phyloP scores from a whole-genome alignment of 148 eudicot genomes.

The Camellia japonica region DNA sequence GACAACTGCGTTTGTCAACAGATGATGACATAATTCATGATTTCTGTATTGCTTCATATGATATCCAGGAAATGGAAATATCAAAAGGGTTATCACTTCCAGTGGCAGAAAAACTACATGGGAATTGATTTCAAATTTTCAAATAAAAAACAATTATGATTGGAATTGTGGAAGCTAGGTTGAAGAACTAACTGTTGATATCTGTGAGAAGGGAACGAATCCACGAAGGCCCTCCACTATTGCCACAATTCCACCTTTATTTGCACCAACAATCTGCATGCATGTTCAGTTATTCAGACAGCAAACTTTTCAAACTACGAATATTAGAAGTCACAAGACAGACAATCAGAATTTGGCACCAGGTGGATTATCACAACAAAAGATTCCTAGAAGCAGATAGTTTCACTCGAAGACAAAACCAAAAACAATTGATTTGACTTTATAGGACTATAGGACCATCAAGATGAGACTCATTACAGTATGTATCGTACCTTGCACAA shows the following conservation, averaged over 20 bases:
- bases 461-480: neutral
- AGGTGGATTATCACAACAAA: no score
- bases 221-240: conserved; percentile 91
- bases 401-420: neutral
- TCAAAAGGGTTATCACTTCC: neutral
- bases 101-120: neutral
- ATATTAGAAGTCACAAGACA: neutral
- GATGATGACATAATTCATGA: neutral
- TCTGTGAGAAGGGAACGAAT: conserved; percentile 97
- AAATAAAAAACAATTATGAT: neutral
- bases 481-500: conserved; percentile 1
- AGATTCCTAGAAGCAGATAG: conserved; percentile 8
- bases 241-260: conserved; percentile 94
- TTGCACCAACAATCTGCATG: conserved; percentile 79
- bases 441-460: neutral
- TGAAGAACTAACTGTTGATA: conserved; percentile 62
- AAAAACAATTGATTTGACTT: neutral
- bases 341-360: no score
- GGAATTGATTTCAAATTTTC: neutral
- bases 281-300: neutral
- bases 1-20: neutral
- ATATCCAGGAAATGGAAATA: neutral
- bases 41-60: neutral
- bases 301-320: neutral
- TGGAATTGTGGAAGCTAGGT: conserved; percentile 2